Percentiles rank a stretch among this genome's conserved stretches.
Evolutionary conservation across 2,329 filamentous ascomycete genomes (phyloP).

Genomic region (Fusarium ramigenum): DNA sequence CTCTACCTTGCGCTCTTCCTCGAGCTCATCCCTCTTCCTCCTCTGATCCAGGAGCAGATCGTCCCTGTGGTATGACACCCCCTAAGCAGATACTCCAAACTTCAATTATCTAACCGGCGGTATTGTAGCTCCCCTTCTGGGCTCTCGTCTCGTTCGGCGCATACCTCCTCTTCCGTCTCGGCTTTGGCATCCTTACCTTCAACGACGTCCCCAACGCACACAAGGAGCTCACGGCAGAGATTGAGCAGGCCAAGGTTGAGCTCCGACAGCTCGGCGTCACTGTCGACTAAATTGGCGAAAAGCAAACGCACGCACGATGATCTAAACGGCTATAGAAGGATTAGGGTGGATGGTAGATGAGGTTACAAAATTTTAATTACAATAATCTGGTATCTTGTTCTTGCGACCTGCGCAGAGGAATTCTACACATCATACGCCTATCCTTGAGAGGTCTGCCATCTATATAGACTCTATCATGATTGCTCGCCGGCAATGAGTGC

Average conservation of each 20-base stretch:
- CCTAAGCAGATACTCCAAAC: no score
- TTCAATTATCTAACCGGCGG: neutral
- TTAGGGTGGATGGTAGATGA: neutral
- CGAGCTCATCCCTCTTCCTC: constrained; percentile 81
- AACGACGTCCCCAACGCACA: constrained; percentile 94
- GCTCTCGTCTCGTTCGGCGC: constrained; percentile 89
- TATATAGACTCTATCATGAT: constrained; percentile 19
- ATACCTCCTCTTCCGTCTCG: constrained; percentile 90
- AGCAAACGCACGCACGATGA: neutral
- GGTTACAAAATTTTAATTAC: constrained; percentile 34
- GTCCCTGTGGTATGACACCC: constrained; percentile 77
- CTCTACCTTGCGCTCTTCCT: constrained; percentile 90
- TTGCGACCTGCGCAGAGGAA: constrained; percentile 22
- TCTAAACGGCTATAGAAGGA: constrained; percentile 37
- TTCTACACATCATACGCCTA: neutral
- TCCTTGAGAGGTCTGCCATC: neutral
- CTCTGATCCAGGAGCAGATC: constrained; percentile 81
- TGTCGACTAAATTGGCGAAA: constrained; percentile 67
- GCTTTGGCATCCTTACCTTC: constrained; percentile 93
- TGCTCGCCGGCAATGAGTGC: constrained; percentile 64
- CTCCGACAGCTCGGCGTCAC: constrained; percentile 78
- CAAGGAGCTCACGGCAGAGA: constrained; percentile 87
- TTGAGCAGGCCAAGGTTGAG: constrained; percentile 78
- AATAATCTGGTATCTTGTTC: constrained; percentile 24
- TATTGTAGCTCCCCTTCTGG: constrained; percentile 86